Percentiles rank a stretch among this genome's conserved stretches.
These are phyloP conservation scores for Oryza glaberrima DNA, from an alignment of 176 grass and related monocot species.

Conservation along the genomic window DNA sequence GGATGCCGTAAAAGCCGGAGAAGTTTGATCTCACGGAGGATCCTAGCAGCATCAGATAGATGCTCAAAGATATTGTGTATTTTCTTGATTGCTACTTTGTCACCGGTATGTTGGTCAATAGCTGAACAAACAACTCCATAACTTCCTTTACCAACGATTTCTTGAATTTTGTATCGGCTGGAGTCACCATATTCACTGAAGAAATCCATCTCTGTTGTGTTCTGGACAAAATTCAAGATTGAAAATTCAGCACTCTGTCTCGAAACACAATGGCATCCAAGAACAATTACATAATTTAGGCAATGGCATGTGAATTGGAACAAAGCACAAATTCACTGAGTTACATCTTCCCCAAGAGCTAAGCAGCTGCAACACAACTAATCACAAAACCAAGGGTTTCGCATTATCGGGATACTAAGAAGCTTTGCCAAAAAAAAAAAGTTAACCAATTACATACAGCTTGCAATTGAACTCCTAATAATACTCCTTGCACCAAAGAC, in stretches of 20 bases:
- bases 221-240: slow-evolving; percentile 52
- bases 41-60: slow-evolving; percentile 79
- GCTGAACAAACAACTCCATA: slow-evolving; percentile 96
- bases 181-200: slow-evolving; percentile 83
- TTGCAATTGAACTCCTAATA: background rate
- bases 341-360: background rate
- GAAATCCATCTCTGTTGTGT: slow-evolving; percentile 78
- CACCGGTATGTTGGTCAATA: slow-evolving; percentile 78
- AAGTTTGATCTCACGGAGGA: slow-evolving; percentile 94
- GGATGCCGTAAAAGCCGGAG: slow-evolving; percentile 83
- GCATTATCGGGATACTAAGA: background rate
- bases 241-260: background rate
- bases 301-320: background rate
- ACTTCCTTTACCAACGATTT: slow-evolving; percentile 89
- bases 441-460: background rate
- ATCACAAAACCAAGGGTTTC: slow-evolving; percentile 1
- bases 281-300: slow-evolving; percentile 3
- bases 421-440: slow-evolving; percentile 5
- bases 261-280: background rate
- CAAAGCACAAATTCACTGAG: background rate
- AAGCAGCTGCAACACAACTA: slow-evolving; percentile 15
- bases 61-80: slow-evolving; percentile 93
- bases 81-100: slow-evolving; percentile 96
- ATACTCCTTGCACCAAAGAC: background rate
- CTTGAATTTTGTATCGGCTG: slow-evolving; percentile 87